Base-by-base conservation (phyloP, 2,329 filamentous ascomycete genomes). In the Tolypocladium album region DNA sequence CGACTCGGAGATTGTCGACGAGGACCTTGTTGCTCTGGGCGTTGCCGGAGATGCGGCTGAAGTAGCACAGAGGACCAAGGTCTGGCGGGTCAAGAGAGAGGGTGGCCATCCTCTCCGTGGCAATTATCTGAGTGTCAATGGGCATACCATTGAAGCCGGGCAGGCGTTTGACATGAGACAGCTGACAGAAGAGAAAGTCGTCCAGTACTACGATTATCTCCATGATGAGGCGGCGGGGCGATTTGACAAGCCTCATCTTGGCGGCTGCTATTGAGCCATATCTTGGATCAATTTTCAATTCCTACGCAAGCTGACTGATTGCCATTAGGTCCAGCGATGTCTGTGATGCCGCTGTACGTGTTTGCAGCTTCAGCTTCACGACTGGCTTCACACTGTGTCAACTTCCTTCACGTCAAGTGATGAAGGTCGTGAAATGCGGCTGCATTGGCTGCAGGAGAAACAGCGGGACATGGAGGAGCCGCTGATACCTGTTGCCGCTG, bases 61-160 rank as follows among this genome's bases (percentile, higher is more conserved):
- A 39, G 55, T 52, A n/a, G 34, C 31, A 5, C n/a, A 39, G 12
- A 61, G 34, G 27, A 63, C 62, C 9, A 68, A 64, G 57, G 65
- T 68, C 8, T 76, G 73, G 73, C 64, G 65, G 50, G 66, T 69
- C 4, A 71, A 66, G 58, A 64, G 60, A 38, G 7, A 65, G 59
- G 52, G 66, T 12, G 39, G 61, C 59, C 55, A 58, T 55, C 27
- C 36, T 38, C 9, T 55, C 9, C 42, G 56, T n/a, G 63, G 64
- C 8, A 61, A 65, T 7, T 76, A 76, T 65, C 60, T 77, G 52
- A 75, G 69, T 55, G 65, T 77, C 4, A 77, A 77, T 64, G 75
- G 68, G 3, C 63, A 68, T 24, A 69, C 74, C 7, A 61, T 77
- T 20, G 75, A 77, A 47, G 64, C 66, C 5, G 68, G 67, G 0